These are phyloP conservation scores for Mucor velutinosus DNA, from an alignment of 371 early-diverging fungal genomes.

Conservation along the genomic window DNA sequence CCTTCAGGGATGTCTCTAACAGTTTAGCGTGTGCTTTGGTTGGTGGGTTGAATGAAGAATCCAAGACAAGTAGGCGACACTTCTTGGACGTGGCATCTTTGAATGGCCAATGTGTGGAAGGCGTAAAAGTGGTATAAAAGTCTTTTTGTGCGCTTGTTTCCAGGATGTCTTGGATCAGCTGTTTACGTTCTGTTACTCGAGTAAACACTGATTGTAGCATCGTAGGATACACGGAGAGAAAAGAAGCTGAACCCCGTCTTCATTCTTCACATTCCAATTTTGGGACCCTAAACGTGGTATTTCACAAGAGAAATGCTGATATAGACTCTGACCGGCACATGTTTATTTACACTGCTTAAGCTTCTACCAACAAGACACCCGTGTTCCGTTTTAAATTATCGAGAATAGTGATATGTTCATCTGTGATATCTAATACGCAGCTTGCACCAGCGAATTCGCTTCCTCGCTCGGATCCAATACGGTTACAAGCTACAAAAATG, in stretches of 20 bases:
- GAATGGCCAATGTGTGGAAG: background rate
- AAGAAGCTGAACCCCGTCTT: background rate
- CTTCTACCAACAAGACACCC: constrained; percentile 46
- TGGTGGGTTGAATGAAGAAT: constrained; percentile 73
- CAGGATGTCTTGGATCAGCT: background rate
- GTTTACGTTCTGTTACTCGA: background rate
- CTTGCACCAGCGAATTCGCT: constrained; percentile 59
- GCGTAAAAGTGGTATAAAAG: constrained; percentile 17
- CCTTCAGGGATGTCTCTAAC: constrained; percentile 25
- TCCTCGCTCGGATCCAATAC: constrained; percentile 67
- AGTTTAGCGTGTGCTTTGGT: constrained; percentile 62
- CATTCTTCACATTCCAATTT: background rate
- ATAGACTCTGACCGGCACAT: background rate
- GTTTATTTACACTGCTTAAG: background rate
- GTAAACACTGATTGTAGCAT: background rate
- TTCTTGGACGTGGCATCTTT: background rate
- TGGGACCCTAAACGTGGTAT: background rate
- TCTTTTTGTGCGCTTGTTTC: background rate
- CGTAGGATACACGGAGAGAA: background rate
- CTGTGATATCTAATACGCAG: constrained; percentile 44
- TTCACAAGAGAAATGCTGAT: background rate
- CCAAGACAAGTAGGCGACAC: constrained; percentile 48
- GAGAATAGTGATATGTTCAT: constrained; percentile 29
- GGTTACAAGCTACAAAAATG: constrained; percentile 63
- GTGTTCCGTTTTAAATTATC: constrained; percentile 31